Evolutionary conservation across 2,329 filamentous ascomycete genomes (phyloP), one percentile per base, ranked within the genome.

Genomic region (Bipolaris oryzae): DNA sequence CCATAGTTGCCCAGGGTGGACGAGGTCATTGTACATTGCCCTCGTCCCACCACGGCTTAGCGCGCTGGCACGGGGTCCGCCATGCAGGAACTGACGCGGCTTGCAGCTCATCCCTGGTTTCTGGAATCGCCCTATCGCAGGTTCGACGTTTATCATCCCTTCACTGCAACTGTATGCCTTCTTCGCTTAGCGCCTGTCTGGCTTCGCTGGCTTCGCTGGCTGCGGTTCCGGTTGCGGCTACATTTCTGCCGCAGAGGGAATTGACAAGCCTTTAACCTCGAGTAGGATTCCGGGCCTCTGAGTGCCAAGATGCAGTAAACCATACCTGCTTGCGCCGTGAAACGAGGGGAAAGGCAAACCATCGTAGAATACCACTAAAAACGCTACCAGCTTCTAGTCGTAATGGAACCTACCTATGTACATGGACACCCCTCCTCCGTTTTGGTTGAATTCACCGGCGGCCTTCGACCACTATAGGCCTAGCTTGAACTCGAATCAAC

Each of bases 61-160:
- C 48, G 48, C 55, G 28, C 18, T 13, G 15, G 45, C 50, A 51
- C 57, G 50, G 41, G 49, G 50, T 42, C 53, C 56, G 51, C 53
- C 57, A 57, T 64, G 62, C 62, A 64, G 62, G 62, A 62, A 63
- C 62, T 57, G 39, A 37, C 50, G 39, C 50, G 50, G 18, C 28
- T 45, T 39, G 37, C 48, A 48, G 41, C 44, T 39, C 50, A 53
- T 62, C 58, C 62, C 53, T 51, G 48, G 46, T 53, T 54, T 54
- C 53, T 54, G 23, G 53, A 59, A 62, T 48, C 43, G 59, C 59
- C 63, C 58, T 58, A 64, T 64, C 49, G 59, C 51, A 45, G 60
- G 44, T 9, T 38, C 21, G 25, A 21, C 23, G 47, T 62, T 66
- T 58, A 18, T 42, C 39, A 42, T 21, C 21, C 38, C 10, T 31